Percentiles rank a stretch among this genome's conserved stretches.
Conservation (phyloP, 1,284 basidiomycete genomes). For the Chiua sp. region DNA sequence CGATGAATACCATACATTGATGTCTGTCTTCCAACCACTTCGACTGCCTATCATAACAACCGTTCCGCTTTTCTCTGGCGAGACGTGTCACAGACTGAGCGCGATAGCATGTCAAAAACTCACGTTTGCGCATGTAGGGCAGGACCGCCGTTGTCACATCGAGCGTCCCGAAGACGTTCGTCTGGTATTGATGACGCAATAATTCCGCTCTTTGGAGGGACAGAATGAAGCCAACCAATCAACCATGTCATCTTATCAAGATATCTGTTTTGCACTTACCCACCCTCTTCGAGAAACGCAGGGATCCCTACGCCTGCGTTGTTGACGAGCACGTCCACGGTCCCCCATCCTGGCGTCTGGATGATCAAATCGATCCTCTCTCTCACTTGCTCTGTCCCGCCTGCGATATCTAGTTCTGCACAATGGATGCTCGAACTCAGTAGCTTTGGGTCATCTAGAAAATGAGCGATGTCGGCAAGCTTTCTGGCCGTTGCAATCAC, state of each 20-base stretch:
- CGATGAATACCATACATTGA: conserved; percentile 39
- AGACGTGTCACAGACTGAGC: background rate
- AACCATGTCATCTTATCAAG: background rate
- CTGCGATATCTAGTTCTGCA: conserved; percentile 50
- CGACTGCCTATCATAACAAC: conserved; percentile 56
- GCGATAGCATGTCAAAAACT: conserved; percentile 12
- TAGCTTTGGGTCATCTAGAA: conserved; percentile 20
- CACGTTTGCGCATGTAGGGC: conserved; percentile 50
- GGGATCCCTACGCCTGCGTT: conserved; percentile 52
- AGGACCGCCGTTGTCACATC: conserved; percentile 55
- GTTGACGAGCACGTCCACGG: conserved; percentile 58
- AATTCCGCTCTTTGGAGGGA: conserved; percentile 32
- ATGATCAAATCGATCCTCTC: conserved; percentile 43
- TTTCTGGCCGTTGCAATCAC: conserved; percentile 50
- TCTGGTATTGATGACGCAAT: conserved; percentile 47
- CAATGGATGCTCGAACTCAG: conserved; percentile 35
- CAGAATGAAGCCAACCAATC: background rate
- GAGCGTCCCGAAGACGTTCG: conserved; percentile 56
- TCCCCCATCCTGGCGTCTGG: conserved; percentile 46
- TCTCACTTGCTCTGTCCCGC: conserved; percentile 43
- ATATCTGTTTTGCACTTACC: conserved; percentile 37
- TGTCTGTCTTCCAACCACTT: conserved; percentile 57
- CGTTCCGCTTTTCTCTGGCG: conserved; percentile 38
- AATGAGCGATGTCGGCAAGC: conserved; percentile 5
- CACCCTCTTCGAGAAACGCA: conserved; percentile 50